Evolutionary conservation across 140 eudicot species (phyloP), one percentile per base, ranked within the genome.

Genomic region (Flaveria floridana): DNA sequence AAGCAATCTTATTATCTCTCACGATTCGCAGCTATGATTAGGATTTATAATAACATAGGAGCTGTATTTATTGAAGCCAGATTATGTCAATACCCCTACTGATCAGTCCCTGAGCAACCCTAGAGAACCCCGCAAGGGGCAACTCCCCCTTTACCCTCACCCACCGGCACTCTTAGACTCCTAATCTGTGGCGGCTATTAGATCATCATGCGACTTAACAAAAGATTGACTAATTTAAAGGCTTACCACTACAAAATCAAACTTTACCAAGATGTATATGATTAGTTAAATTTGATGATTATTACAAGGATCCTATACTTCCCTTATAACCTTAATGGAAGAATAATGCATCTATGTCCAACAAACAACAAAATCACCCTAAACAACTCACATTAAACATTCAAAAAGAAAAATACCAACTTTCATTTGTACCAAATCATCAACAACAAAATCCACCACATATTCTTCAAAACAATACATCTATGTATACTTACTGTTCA

Each of bases 401-500:
- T 50, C 11, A n/a, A 26, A 48, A 30, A 69, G n/a, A 48, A 4
- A 34, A 34, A 34, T 34, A 34, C 41, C 41, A 34, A 34, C 41
- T 34, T 34, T 7, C 41, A 34, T 34, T 6, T 34, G 41, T 34
- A 34, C 41, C 41, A 34, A 34, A 34, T 42, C 12, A 44, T 44
- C 50, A 44, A 44, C 50, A 44, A 44, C 14, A 1, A 10, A 44
- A 34, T 1, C 41, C 41, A 65, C 21, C 71, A 66, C 48, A 42
- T 9, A 19, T 51, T 34, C 18, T n/a, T 57, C 6, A 28, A 47
- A 48, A 57, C 18, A 63, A 23, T 5, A 55, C 26, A 30, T 18
- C 57, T 20, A 50, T 15, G 68, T 41, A 78, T 10, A 76, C 89
- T 76, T 84, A 92, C 98, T 74, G 79, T 73, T 92, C 94, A 30